Evolutionary conservation across 2,329 filamentous ascomycete genomes (phyloP).

Genomic region (Stagonosporopsis vannaccii): DNA sequence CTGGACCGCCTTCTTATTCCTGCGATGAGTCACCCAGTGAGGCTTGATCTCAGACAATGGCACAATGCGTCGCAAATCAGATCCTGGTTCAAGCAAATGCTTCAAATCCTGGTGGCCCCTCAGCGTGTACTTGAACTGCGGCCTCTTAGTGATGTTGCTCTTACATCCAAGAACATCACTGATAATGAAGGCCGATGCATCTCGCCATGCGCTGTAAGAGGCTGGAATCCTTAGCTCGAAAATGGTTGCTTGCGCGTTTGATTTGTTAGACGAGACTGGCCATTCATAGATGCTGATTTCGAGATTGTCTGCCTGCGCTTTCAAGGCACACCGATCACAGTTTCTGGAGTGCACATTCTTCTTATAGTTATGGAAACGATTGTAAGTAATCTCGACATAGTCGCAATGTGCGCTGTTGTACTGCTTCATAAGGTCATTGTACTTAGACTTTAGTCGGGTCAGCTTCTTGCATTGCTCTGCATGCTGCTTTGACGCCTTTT

Average conservation of each 20-base stretch:
- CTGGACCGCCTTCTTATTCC: slow-evolving; percentile 28
- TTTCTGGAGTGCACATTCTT: slow-evolving; percentile 9
- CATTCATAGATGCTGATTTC: slow-evolving; percentile 62
- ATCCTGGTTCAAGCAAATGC: not conserved
- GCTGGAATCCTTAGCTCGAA: slow-evolving; percentile 61
- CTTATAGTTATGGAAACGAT: slow-evolving; percentile 13
- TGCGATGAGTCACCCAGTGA: slow-evolving; percentile 47
- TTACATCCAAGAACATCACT: slow-evolving; percentile 47
- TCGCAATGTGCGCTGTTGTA: slow-evolving; percentile 25
- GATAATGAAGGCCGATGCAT: slow-evolving; percentile 55
- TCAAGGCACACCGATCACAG: slow-evolving; percentile 44
- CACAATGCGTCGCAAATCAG: slow-evolving; percentile 31
- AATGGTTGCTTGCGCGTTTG: slow-evolving; percentile 54
- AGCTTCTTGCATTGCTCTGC: slow-evolving; percentile 35
- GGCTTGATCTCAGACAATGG: slow-evolving; percentile 51
- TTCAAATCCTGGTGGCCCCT: slow-evolving; percentile 19
- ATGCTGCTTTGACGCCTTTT: slow-evolving; percentile 39
- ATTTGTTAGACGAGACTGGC: slow-evolving; percentile 55
- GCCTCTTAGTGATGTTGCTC: not conserved
- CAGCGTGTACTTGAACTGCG: slow-evolving; percentile 21
- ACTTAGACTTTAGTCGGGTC: slow-evolving; percentile 8
- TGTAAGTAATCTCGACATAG: not conserved
- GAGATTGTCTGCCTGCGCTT: slow-evolving; percentile 47
- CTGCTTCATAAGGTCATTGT: slow-evolving; percentile 23
- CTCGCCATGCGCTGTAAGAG: slow-evolving; percentile 58